Evolutionary conservation across 768 basidiomycete genomes (phyloP).

Genomic region (Mycena filopes): DNA sequence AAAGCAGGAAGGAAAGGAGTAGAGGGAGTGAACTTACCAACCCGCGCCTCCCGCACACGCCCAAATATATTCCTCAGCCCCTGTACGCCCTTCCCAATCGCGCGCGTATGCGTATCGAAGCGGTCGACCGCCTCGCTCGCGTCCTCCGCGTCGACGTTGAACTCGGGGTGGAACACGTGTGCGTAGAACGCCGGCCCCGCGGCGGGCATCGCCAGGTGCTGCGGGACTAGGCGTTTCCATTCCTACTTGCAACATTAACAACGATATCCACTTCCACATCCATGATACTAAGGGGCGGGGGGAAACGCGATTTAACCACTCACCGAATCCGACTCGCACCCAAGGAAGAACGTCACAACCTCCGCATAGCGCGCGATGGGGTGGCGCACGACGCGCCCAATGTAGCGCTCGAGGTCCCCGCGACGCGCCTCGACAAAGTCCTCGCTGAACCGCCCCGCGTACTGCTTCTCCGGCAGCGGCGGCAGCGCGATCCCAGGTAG

Average conservation of each 20-base stretch:
- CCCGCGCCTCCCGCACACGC: slow-evolving; percentile 69
- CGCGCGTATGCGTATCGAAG: slow-evolving; percentile 74
- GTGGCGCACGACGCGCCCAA: slow-evolving; percentile 75
- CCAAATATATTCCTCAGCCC: slow-evolving; percentile 71
- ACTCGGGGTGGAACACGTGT: slow-evolving; percentile 85
- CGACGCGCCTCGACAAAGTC: slow-evolving; percentile 87
- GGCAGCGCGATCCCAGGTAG: slow-evolving; percentile 84
- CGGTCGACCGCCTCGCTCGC: slow-evolving; percentile 65
- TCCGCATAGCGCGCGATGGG: slow-evolving; percentile 83
- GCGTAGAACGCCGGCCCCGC: slow-evolving; percentile 84
- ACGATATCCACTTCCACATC: slow-evolving; percentile 4
- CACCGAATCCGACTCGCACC: slow-evolving; percentile 80
- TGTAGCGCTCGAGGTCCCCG: slow-evolving; percentile 84
- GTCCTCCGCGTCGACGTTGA: slow-evolving; percentile 83
- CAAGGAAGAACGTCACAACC: slow-evolving; percentile 81
- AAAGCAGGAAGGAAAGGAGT: neutral
- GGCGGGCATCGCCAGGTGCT: slow-evolving; percentile 67
- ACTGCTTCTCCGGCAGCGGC: slow-evolving; percentile 87
- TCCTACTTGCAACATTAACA: slow-evolving; percentile 58
- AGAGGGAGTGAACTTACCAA: too few relatives aligned
- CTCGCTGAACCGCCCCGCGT: slow-evolving; percentile 80
- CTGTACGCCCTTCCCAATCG: slow-evolving; percentile 76
- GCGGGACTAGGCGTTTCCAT: slow-evolving; percentile 72
- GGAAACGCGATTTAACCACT: too few relatives aligned
- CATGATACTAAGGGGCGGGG: too few relatives aligned